Conservation (phyloP, 768 basidiomycete genomes). For the Rhizopogon vesiculosus region DNA sequence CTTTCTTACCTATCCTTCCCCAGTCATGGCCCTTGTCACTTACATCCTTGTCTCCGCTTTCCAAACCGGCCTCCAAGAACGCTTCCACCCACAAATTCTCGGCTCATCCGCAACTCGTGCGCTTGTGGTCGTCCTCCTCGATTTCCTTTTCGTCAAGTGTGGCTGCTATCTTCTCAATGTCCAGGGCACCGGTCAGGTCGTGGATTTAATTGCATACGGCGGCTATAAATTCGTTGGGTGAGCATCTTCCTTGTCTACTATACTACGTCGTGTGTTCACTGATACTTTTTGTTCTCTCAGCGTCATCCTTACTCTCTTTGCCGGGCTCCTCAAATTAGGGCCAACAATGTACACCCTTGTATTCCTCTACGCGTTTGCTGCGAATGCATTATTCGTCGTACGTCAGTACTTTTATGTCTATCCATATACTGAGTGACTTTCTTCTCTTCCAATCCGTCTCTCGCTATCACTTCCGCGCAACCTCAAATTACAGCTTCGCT, state of each 20-base stretch:
- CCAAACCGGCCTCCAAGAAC: slow-evolving; percentile 73
- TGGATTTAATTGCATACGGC: slow-evolving; percentile 86
- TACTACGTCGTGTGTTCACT: too few species aligned
- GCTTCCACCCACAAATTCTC: slow-evolving; percentile 86
- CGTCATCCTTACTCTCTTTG: slow-evolving; percentile 78
- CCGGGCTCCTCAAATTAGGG: slow-evolving; percentile 59
- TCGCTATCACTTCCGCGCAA: not conserved
- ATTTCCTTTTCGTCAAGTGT: slow-evolving; percentile 84
- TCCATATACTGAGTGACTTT: not conserved
- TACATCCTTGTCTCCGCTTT: slow-evolving; percentile 90
- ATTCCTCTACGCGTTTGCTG: slow-evolving; percentile 82
- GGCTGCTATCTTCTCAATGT: slow-evolving; percentile 95
- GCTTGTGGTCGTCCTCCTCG: slow-evolving; percentile 77
- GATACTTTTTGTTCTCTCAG: slow-evolving; percentile 31
- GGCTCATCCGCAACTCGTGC: slow-evolving; percentile 85
- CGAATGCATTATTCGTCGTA: slow-evolving; percentile 93
- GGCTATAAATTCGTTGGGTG: slow-evolving; percentile 99
- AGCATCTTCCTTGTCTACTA: slow-evolving; percentile 16
- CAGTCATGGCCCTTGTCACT: slow-evolving; percentile 94
- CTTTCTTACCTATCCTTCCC: slow-evolving; percentile 8
- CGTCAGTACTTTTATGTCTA: slow-evolving; percentile 21
- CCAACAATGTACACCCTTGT: slow-evolving; percentile 60
- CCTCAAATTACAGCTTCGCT: slow-evolving; percentile 62
- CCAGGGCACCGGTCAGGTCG: slow-evolving; percentile 60
- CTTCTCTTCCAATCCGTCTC: not conserved